phyloP scores from a whole-genome alignment of 2,329 filamentous ascomycete species.

The Stemphylium beticola region DNA sequence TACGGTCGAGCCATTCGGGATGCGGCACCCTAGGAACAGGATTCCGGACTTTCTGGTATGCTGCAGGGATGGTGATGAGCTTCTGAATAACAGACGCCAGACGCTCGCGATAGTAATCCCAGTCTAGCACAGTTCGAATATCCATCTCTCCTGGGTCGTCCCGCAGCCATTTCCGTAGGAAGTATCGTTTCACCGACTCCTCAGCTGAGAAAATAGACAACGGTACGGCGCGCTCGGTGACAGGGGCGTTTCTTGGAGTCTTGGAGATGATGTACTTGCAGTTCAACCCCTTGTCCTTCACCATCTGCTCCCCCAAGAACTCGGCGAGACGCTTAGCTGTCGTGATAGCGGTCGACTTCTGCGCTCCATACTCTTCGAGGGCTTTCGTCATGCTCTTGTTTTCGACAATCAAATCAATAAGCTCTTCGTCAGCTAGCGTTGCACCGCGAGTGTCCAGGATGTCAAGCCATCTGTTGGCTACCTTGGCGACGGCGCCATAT shows the following conservation, averaged over 20 bases:
- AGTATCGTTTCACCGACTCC: conserved; percentile 82
- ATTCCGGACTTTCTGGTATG: conserved; percentile 92
- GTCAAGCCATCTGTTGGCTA: conserved; percentile 96
- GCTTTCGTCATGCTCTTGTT: conserved; percentile 99
- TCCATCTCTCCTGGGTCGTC: conserved; percentile 93
- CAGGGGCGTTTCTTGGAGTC: conserved; percentile 82
- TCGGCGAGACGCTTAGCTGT: conserved; percentile 94
- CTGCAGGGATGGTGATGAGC: conserved; percentile 96
- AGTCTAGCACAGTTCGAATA: conserved; percentile 87
- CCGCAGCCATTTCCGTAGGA: conserved; percentile 92
- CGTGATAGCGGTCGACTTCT: conserved; percentile 99
- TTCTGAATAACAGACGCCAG: conserved; percentile 98
- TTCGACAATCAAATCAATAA: conserved; percentile 99
- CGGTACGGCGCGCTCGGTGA: conserved; percentile 92
- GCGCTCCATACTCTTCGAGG: conserved; percentile 89
- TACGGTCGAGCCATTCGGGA: conserved; percentile 93
- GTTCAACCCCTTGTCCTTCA: conserved; percentile 98
- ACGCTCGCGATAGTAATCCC: conserved; percentile 96
- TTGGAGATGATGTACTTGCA: conserved; percentile 99
- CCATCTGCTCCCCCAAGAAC: conserved; percentile 97
- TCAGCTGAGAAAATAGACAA: conserved; percentile 98
- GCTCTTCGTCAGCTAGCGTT: conserved; percentile 91
- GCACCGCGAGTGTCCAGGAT: conserved; percentile 87
- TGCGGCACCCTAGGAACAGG: conserved; percentile 92
- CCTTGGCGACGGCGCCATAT: conserved; percentile 88